These are phyloP conservation scores for Phytophthora macrochlamydospora DNA, from an alignment of 352 stramenopile species.

Conservation along the genomic window DNA sequence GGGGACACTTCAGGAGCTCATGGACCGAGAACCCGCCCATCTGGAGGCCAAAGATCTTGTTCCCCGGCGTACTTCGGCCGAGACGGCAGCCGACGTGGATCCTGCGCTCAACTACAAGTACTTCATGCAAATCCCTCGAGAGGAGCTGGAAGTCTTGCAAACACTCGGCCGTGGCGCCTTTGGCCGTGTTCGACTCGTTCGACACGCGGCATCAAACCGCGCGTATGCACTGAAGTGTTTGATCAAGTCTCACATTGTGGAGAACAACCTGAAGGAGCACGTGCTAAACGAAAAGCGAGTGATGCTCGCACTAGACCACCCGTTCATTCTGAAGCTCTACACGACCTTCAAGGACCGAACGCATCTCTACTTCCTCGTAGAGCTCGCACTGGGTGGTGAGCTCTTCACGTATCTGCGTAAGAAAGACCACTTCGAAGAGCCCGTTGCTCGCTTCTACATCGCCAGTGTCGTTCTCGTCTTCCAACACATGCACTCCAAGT, in stretches of 20 bases:
- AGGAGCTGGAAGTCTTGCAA: constrained; percentile 79
- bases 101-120: constrained; percentile 68
- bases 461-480: constrained; percentile 91
- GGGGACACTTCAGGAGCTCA: constrained; percentile 76
- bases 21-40: constrained; percentile 63
- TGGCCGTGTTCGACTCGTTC: constrained; percentile 89
- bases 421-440: constrained; percentile 74
- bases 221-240: constrained; percentile 93
- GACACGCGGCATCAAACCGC: constrained; percentile 62
- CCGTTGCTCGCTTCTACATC: constrained; percentile 87
- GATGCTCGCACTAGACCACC: constrained; percentile 88
- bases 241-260: constrained; percentile 91
- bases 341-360: constrained; percentile 91
- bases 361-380: constrained; percentile 92
- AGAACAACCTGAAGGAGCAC: constrained; percentile 92
- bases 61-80: constrained; percentile 36
- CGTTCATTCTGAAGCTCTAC: constrained; percentile 92
- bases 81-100: constrained; percentile 34
- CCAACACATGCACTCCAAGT: constrained; percentile 89
- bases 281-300: constrained; percentile 92
- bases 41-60: constrained; percentile 9
- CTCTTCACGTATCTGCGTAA: constrained; percentile 92
- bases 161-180: constrained; percentile 88
- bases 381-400: constrained; percentile 91
- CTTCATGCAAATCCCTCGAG: constrained; percentile 69